These are phyloP conservation scores for Calonectria hongkongensis DNA, from an alignment of 2,329 filamentous ascomycete genomes.

Conservation along the genomic window DNA sequence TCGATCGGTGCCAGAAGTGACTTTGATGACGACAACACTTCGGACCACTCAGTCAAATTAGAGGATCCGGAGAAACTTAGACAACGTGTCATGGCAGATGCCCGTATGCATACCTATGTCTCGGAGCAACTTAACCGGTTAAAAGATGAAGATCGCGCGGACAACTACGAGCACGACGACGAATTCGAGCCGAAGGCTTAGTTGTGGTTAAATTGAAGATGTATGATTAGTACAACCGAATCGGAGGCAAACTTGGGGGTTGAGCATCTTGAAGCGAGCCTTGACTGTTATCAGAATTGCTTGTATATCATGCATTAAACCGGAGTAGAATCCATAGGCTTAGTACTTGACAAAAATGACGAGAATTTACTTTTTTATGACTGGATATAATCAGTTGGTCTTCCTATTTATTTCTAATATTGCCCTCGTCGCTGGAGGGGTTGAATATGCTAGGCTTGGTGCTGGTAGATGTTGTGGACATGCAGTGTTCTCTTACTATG, in stretches of 20 bases:
- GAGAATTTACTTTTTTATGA: neutral
- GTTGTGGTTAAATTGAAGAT: constrained; percentile 29
- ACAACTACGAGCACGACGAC: constrained; percentile 60
- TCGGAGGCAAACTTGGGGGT: constrained; percentile 30
- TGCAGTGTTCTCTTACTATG: neutral
- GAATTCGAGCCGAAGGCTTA: constrained; percentile 68
- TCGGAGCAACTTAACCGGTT: constrained; percentile 86
- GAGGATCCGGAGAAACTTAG: constrained; percentile 66
- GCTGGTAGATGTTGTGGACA: neutral
- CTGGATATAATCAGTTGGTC: neutral
- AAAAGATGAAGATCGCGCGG: constrained; percentile 59
- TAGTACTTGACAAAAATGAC: constrained; percentile 9
- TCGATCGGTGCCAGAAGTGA: constrained; percentile 91
- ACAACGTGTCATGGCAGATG: constrained; percentile 74
- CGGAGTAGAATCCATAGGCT: neutral
- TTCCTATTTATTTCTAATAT: neutral
- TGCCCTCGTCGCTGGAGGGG: neutral
- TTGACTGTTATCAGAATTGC: constrained; percentile 28
- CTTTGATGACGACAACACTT: constrained; percentile 71
- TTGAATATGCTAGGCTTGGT: neutral
- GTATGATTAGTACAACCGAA: constrained; percentile 35
- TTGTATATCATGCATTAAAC: constrained; percentile 15
- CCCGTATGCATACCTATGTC: constrained; percentile 88
- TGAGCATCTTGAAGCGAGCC: constrained; percentile 48
- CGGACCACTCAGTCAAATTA: constrained; percentile 57